A percentile compares a stretch with the other conserved stretches of the same genome.
Evolutionary conservation across 306 rosid genomes (phyloP).

Genomic region (Ormosia semicastrata): DNA sequence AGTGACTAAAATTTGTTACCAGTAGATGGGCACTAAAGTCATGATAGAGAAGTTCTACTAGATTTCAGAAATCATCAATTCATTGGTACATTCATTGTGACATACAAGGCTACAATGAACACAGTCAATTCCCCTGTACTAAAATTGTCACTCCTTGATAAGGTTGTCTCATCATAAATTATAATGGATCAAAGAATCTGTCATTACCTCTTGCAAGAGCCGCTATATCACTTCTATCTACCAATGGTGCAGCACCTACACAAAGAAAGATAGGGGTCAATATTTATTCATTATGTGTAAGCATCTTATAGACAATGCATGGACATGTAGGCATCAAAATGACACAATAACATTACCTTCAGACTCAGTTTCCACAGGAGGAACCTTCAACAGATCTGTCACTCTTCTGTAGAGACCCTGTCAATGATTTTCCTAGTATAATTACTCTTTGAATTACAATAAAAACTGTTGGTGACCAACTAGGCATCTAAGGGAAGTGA

Average conservation of each 20-base stretch:
- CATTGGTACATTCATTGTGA: background rate
- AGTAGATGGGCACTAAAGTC: background rate
- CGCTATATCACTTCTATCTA: constrained; percentile 57
- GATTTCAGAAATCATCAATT: background rate
- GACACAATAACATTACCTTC: constrained; percentile 43
- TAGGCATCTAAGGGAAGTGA: constrained; percentile 5
- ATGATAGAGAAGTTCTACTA: background rate
- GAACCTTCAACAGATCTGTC: constrained; percentile 73
- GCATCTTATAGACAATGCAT: background rate
- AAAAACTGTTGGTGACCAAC: background rate
- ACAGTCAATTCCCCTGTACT: background rate
- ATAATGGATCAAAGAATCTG: constrained; percentile 21
- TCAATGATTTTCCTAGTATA: constrained; percentile 8
- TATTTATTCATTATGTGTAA: background rate
- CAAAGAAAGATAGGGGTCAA: background rate
- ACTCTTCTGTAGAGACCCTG: constrained; percentile 92
- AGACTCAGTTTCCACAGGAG: constrained; percentile 47
- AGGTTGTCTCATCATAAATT: background rate
- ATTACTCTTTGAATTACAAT: background rate
- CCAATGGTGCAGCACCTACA: constrained; percentile 47
- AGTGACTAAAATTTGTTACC: background rate
- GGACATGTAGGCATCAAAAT: background rate
- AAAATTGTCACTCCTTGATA: background rate
- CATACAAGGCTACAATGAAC: background rate
- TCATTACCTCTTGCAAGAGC: constrained; percentile 86